Evolutionary conservation across 1,284 basidiomycete species (phyloP).

Genomic region (Austroboletus niveus): DNA sequence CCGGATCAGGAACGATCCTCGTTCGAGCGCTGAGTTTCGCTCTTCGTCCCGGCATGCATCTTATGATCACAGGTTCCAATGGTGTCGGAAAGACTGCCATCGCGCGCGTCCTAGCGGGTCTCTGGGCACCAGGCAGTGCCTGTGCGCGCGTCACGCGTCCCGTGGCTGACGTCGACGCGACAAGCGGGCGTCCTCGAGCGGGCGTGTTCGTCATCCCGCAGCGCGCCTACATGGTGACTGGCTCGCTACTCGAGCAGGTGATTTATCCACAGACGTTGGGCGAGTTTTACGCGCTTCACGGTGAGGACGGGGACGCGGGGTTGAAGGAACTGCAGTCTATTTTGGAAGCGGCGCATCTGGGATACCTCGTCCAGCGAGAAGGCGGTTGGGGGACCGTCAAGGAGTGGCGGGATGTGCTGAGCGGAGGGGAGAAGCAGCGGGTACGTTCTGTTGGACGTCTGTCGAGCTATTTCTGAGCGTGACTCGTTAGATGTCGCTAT

Average conservation of each 20-base stretch:
- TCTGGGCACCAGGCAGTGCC: conserved; percentile 72
- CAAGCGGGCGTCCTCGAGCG: conserved; percentile 39
- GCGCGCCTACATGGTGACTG: conserved; percentile 86
- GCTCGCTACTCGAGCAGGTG: conserved; percentile 84
- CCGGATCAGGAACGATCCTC: conserved; percentile 43
- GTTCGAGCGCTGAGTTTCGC: conserved; percentile 72
- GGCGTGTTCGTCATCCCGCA: conserved; percentile 91
- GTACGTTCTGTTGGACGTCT: conserved; percentile 39
- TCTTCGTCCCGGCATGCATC: conserved; percentile 81
- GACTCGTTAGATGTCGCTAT: conserved; percentile 72
- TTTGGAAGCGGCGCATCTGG: conserved; percentile 78
- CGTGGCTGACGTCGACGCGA: conserved; percentile 18
- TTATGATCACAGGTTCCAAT: conserved; percentile 93
- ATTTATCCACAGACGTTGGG: conserved; percentile 87
- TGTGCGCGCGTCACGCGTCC: conserved; percentile 32
- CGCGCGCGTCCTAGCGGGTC: conserved; percentile 84
- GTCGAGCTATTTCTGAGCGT: background rate
- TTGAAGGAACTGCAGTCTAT: conserved; percentile 72
- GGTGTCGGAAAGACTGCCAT: conserved; percentile 95
- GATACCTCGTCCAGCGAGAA: conserved; percentile 84
- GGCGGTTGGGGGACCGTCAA: conserved; percentile 89
- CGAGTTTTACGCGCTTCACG: conserved; percentile 54
- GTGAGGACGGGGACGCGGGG: conserved; percentile 47
- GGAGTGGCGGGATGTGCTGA: conserved; percentile 95
- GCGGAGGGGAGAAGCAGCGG: conserved; percentile 94